Evolutionary conservation across 768 basidiomycete genomes (phyloP).

Genomic region (Russula griseocarnosa): DNA sequence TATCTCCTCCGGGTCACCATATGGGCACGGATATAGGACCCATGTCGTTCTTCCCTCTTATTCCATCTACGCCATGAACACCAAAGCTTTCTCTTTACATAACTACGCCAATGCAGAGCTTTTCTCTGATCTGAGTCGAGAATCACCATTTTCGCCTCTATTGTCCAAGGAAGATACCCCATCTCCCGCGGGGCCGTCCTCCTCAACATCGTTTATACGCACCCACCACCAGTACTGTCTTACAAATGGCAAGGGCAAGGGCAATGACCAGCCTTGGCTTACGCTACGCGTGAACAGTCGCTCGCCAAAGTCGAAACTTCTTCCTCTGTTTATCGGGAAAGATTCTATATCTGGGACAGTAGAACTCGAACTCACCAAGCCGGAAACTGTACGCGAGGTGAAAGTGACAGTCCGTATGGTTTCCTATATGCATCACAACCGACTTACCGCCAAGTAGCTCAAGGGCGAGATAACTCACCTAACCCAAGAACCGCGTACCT

Average conservation of each 20-base stretch:
- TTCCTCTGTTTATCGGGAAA: slow-evolving; percentile 47
- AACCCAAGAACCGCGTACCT: slow-evolving; percentile 49
- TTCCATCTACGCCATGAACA: not conserved
- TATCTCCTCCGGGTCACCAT: too few species aligned
- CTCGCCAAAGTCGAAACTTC: slow-evolving; percentile 36
- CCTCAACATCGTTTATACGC: not conserved
- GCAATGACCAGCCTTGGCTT: slow-evolving; percentile 47
- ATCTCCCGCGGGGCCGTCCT: not conserved
- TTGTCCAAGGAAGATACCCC: not conserved
- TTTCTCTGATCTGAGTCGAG: not conserved
- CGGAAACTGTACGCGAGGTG: slow-evolving; percentile 48
- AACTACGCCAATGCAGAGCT: too few species aligned
- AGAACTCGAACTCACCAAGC: slow-evolving; percentile 47
- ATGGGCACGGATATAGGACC: not conserved
- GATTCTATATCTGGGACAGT: slow-evolving; percentile 50
- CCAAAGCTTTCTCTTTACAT: not conserved
- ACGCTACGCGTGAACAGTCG: slow-evolving; percentile 45
- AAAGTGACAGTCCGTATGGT: slow-evolving; percentile 41
- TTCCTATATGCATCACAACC: not conserved
- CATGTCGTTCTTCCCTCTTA: not conserved
- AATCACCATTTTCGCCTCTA: not conserved
- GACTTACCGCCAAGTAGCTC: slow-evolving; percentile 2
- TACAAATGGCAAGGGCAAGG: slow-evolving; percentile 37
- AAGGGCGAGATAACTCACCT: slow-evolving; percentile 17
- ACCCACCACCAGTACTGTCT: slow-evolving; percentile 42